Evolutionary conservation across 345 rosid species (phyloP).

Genomic region (Syzygium oleosum): DNA sequence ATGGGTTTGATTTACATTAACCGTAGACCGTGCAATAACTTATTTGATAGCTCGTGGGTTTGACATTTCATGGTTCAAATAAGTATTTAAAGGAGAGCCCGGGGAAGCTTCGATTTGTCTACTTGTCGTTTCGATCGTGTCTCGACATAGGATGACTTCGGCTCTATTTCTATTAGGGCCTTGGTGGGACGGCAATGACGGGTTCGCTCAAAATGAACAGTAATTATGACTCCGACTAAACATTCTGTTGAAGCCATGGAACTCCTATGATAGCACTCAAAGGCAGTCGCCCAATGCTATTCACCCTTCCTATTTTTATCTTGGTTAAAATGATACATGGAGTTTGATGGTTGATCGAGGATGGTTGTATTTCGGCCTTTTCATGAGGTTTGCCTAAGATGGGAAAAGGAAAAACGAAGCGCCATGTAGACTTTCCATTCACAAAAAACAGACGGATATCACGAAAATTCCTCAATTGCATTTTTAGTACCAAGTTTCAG

Average conservation of each 20-base stretch:
- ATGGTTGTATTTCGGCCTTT: not conserved
- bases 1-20: not conserved
- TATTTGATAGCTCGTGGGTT: no score
- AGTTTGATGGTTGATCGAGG: not conserved
- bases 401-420: no score
- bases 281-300: not conserved
- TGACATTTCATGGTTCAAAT: not conserved
- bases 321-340: not conserved
- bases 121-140: not conserved
- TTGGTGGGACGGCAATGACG: not conserved
- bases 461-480: no score
- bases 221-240: no score
- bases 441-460: not conserved
- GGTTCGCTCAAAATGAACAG: not conserved
- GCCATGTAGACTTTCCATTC: not conserved
- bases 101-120: not conserved
- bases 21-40: not conserved
- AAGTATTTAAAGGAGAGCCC: not conserved
- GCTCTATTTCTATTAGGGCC: not conserved
- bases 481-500: no score
- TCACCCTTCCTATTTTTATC: not conserved
- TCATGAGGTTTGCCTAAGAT: not conserved
- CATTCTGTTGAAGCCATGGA: rapidly evolving
- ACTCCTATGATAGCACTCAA: not conserved
- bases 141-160: rapidly evolving